Base-by-base conservation (phyloP, 768 basidiomycete species). In the Mycena galopus region DNA sequence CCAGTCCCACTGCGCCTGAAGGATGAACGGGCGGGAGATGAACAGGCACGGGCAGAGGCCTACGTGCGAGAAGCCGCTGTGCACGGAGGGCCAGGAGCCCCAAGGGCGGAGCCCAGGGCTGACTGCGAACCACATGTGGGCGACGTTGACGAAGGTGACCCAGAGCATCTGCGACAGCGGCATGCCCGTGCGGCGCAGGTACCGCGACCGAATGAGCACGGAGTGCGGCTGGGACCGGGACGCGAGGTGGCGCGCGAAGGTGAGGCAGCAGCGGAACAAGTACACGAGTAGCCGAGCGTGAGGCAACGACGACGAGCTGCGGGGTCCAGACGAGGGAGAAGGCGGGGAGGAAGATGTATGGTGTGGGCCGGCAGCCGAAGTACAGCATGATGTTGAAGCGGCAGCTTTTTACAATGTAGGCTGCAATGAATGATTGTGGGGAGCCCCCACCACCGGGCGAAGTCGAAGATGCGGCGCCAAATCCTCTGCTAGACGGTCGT, bases 361-460 rank as follows among this genome's bases (percentile, higher is more conserved):
- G n/a, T n/a, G n/a, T 74, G 2, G 86, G 81, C 8, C 79, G 73
- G 69, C 91, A 91, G 0, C 91, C 89, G 10, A 86, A 74, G 64
- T 84, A 83, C 77, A 89, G 84, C 2, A 86, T 72, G 37, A 91
- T 85, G 65, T 88, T 77, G 71, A 82, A 91, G 10, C 89, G 86
- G 70, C 87, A 85, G 21, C 85, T 83, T 77, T 90, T 88, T 0
- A 89, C 86, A 23, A 88, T 72, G 27, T 81, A 81, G 23, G 90
- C 89, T 89, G 58, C 76, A n/a, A 82, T 19, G 6, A 84, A n/a
- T n/a, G n/a, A n/a, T n/a, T n/a, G n/a, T 4, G 11, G 89, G 89
- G 10, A 88, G 23, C 0, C 81, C 83, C 58, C 85, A 78, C 59
- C 87, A 85, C 66, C 86, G 75, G 4, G 74, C 1, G 42, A 64